Conservation (phyloP, 208 protist species). For the Balamuthia mandrillaris region DNA sequence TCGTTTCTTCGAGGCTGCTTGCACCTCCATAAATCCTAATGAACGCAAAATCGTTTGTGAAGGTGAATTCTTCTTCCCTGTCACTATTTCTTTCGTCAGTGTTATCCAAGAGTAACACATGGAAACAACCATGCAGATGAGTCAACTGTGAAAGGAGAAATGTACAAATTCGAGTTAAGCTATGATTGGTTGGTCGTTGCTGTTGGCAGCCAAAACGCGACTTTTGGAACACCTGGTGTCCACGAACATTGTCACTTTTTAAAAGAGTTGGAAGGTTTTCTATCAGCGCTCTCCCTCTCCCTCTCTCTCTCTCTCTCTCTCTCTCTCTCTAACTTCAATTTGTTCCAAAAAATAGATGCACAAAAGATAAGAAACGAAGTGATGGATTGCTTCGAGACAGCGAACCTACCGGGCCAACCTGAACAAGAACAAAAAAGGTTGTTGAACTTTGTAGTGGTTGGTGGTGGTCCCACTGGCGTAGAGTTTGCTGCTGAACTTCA, state of each 20-base stretch:
- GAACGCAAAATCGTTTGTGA: background rate
- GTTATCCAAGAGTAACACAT: background rate
- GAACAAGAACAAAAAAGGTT: conserved; percentile 40
- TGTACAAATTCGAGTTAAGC: background rate
- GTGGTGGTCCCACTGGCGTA: conserved; percentile 74
- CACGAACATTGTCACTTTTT: conserved; percentile 63
- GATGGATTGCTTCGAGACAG: conserved; percentile 53
- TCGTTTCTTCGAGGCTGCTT: conserved; percentile 39
- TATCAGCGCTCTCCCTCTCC: background rate
- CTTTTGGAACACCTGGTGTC: conserved; percentile 57
- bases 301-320: too few relatives aligned
- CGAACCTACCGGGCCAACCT: conserved; percentile 36
- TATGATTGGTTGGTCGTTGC: conserved; percentile 16
- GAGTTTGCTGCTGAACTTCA: conserved; percentile 69
- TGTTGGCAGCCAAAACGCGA: background rate
- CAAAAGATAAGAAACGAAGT: conserved; percentile 44
- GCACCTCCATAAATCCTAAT: background rate
- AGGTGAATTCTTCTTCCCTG: background rate
- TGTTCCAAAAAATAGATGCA: conserved; percentile 23
- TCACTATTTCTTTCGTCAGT: background rate
- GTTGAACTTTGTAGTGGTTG: conserved; percentile 71
- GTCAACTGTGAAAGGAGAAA: background rate
- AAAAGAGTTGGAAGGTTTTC: conserved; percentile 49
- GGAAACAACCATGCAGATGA: too few relatives aligned
- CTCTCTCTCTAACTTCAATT: background rate